Evolutionary conservation across 495 filamentous ascomycete species (phyloP), one percentile per base, ranked within the genome.

Genomic region (Friedmanniomyces endolithicus): DNA sequence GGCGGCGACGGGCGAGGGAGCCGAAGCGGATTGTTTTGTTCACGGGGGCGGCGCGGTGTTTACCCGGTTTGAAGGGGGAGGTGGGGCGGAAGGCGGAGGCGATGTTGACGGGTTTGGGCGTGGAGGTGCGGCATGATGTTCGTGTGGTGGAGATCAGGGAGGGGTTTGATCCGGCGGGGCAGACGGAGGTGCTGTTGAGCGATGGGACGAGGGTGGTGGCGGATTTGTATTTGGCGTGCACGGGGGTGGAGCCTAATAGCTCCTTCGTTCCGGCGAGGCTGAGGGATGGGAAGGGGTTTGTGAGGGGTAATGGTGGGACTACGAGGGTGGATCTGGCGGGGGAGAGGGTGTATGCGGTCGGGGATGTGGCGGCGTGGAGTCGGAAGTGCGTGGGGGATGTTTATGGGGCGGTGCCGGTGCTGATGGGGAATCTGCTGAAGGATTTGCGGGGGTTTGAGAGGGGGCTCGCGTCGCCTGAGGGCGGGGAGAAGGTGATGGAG

Each of bases 381-480:
- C 58, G 50, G 34, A 67, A 67, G 41, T 61, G 50, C 44, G 35
- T 65, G 2, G 48, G 57, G 11, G 66, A 67, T 33, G 63, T 68
- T 39, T 66, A 66, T 48, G 64, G 62, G 11, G 62, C 64, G 4
- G 53, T 65, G 12, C 64, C 64, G 6, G 51, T 59, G 39, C 58
- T 68, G 33, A 59, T 65, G 60, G 44, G 59, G 39, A 68, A 66
- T 52, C 57, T 68, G 40, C 19, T 39, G 19, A 67, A 63, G 45
- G 66, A 68, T 33, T 51, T 68, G 24, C 50, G 62, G 3, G 59
- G 55, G 20, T 47, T 60, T 22, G 62, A 66, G 58, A 20, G 23
- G 24, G 7, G 25, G 23, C 50, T 46, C 35, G 41, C 43, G 6
- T 43, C 31, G 19, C 47, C 40, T 27, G 49, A 52, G 27, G 56